Base-by-base conservation (phyloP, 1,139 yeast species). In the Lizanozyma gosingica region DNA sequence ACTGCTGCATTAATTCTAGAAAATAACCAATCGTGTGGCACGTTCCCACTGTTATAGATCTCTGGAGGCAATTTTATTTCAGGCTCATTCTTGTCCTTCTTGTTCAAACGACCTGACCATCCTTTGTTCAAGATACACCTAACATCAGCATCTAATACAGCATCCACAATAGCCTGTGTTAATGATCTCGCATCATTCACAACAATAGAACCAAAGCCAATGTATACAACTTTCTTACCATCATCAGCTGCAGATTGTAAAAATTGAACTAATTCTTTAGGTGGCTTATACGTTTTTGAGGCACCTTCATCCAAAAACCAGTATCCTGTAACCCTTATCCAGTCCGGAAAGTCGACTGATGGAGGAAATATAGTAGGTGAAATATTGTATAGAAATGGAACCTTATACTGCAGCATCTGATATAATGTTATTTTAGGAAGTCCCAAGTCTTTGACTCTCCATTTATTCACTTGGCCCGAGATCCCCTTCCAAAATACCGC, bases 21-120 rank as follows among this genome's bases (percentile, higher is more conserved):
- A 60, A 90, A 90, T 36, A 90, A 65, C 97, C 97, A 92, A 58
- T 88, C 96, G 57, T 90, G 98, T 1, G 97, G 96, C 16, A 86
- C 69, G 11, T 81, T 59, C 3, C 92, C 92, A 11, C 85, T 65
- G 47, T 78, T 79, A 55, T 64, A 84, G 2, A 90, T 73, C 47
- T 80, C 79, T 0, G 69, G 65, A 0, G 96, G 96, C n/a, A 86
- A 60, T 27, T 65, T 74, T 15, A 78, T 57, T 47, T 80, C 85
- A 4, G 72, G 53, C 17, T 64, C 68, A 14, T 60, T 55, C 3
- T 65, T 57, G 14, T 60, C 65, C 9, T 54, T 47, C 44, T 55
- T 57, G 14, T 61, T 62, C 35, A 80, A 58, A 39, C 96, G 65
- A 49, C 85, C 94, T 0, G 95, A 84, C 98, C 98, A 90, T 1